Evolutionary conservation across 2,329 filamentous ascomycete species (phyloP), one percentile per base, ranked within the genome.

Genomic region (Ophiostoma tasmaniense): DNA sequence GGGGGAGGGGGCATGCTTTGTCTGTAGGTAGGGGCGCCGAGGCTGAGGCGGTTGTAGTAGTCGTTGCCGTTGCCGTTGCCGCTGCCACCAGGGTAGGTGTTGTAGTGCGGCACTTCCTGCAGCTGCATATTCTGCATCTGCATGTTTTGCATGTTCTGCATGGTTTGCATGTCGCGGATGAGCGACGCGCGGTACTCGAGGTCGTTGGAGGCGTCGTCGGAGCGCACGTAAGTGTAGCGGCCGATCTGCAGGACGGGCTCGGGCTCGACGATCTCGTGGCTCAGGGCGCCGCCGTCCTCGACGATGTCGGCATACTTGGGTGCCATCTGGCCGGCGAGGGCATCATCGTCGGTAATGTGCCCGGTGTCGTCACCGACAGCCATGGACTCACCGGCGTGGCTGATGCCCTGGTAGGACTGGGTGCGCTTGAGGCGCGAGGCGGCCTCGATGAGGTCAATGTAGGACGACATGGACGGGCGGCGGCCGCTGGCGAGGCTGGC

Each of bases 371-470:
- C 17, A 13, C 50, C 50, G 50, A 22, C n/a, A 25, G 50, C 25
- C 4, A 22, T 64, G 28, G 64, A 70, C 3, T 66, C 64, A 13
- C 61, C 61, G 61, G 30, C 59, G 13, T 68, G 68, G 1, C 10
- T 52, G 4, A 22, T 64, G 22, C 68, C 68, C 66, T 70, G 69
- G 42, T 70, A 68, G 0, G 70, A 70, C n/a, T 66, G 70, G 1
- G 65, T 66, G 20, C 66, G 67, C 66, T 68, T 71, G 30, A 73
- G 71, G 25, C 52, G 68, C n/a, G 66, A 68, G 1, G 71, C 72
- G 4, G 73, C 74, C 30, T 75, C 72, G 14, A 74, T 64, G 17
- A 75, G 66, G 50, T 75, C 74, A 30, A 74, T 68, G 39, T 74
- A 73, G 13, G 68, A 70, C 1, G 69, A 66, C 37, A 39, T 37